Evolutionary conservation across 768 basidiomycete genomes (phyloP).

Genomic region (Trametes maxima): DNA sequence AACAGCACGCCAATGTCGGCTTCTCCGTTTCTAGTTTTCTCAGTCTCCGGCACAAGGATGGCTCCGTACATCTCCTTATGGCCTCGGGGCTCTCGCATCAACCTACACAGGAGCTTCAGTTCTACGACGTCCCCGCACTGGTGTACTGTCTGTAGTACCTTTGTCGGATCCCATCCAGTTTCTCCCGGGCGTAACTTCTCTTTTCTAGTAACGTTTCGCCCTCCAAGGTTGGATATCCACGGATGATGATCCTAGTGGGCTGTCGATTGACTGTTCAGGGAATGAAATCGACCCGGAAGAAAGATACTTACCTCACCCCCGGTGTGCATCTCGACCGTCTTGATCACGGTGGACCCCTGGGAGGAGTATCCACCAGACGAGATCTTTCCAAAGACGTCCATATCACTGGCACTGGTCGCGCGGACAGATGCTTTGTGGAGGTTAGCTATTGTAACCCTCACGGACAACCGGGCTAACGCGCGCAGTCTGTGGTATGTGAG

Average conservation of each 20-base stretch:
- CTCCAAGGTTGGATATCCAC: constrained; percentile 37
- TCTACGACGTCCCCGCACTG: neutral
- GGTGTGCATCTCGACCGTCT: constrained; percentile 43
- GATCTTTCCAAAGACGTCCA: constrained; percentile 15
- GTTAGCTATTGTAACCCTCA: too few species aligned
- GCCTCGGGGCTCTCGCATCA: constrained; percentile 44
- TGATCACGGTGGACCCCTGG: constrained; percentile 24
- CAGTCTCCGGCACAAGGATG: constrained; percentile 40
- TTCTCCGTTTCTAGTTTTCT: constrained; percentile 34
- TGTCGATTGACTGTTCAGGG: constrained; percentile 15
- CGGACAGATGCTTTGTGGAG: neutral
- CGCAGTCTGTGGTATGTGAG: too few species aligned
- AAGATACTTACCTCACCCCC: constrained; percentile 42
- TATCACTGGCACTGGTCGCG: neutral
- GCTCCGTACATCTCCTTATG: constrained; percentile 47
- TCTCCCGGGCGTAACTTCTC: constrained; percentile 33
- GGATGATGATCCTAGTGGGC: constrained; percentile 43
- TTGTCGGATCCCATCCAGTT: constrained; percentile 33
- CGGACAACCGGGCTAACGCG: too few species aligned
- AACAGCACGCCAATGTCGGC: constrained; percentile 47
- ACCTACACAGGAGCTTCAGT: constrained; percentile 19
- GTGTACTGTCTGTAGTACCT: neutral
- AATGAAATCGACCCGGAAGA: neutral
- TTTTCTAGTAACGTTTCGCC: constrained; percentile 41
- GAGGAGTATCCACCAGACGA: neutral